Evolutionary conservation across 441 rosid genomes (phyloP), one percentile per base, ranked within the genome.

Genomic region (Cnidoscolus chayamansa): DNA sequence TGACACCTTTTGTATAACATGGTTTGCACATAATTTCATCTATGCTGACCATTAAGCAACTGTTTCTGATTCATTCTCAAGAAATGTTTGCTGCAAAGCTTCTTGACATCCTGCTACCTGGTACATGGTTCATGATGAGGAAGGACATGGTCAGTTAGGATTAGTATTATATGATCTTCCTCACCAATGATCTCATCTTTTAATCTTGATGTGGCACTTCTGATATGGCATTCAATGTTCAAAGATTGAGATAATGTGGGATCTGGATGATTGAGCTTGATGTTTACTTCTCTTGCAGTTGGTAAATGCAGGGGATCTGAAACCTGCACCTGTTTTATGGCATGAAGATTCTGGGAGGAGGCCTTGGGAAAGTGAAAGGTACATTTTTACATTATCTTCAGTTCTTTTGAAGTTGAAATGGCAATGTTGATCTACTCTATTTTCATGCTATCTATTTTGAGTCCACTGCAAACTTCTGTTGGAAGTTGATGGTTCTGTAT

Each of bases 341-440:
- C 99, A 92, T 77, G 98, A 90, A 80, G 94, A 92, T 63, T 76
- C 67, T 70, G 82, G 87, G 71, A 82, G 87, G 79, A 84, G 83
- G 80, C 87, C 88, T 70, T 84, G 81, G 85, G 85, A 82, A 73
- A 85, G 64, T 76, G 76, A 79, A 43, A 85, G 85, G 84, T 76
- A 57, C 20, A 45, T n/a, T 25, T 51, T 30, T 63, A 31, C 12
- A 32, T 65, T 11, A 17, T 56, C 63, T 37, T 48, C 15, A 48
- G 6, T 25, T 25, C 25, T 25, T 25, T 25, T 17, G 35, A 63
- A 31, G 17, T 12, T 10, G 19, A 15, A 57, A 54, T 59, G 58
- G 1, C 30, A 57, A 43, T 51, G 65, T 43, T 50, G 30, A 19
- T 31, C 55, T 55, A 8, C 31, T 59, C 5, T 17, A 13, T 4